Evolutionary conservation across 75 land plant genomes (phyloP), one percentile per base, ranked within the genome.

Genomic region (Larix kaempferi): DNA sequence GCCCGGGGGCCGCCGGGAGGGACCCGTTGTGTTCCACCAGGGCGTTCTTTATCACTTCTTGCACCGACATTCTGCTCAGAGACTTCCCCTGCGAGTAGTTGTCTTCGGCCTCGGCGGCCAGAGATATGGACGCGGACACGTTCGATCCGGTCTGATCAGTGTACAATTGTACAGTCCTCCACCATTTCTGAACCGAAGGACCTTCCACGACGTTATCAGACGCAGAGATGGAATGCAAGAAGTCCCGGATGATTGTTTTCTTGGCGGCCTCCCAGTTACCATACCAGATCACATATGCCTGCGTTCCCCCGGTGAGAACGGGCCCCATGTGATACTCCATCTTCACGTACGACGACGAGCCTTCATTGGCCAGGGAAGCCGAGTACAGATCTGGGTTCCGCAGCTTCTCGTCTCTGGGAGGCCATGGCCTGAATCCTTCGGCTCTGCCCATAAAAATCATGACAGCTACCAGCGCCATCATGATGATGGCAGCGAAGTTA

Each of bases 261-360:
- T 78, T 76, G 56, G 77, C 1, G 5, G 74, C 54, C 13, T 74
- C 1, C 95, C 95, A 93, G 3, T 55, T 55, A 59, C 95, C 95
- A 77, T 93, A 93, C 95, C 95, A 93, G 67, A 93, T 84, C 44
- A 86, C 72, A 83, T 93, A 85, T 71, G 88, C 78, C 57, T 85
- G 84, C 65, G 88, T 90, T 2, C 85, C 86, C 52, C 80, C 80
- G 55, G 92, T 76, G 55, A 93, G 88, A 3, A 93, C 95, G 0
- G 95, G 95, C 10, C 95, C 95, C 95, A 93, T 93, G 86, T 92
- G 94, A 35, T 35, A 35, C 37, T 35, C 37, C 37, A 93, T 84
- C 41, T 90, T 26, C 15, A 93, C 92, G 3, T 86, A 81, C 23
- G 86, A 80, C 22, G 95, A 93, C 1, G 95, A 88, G 69, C 91